Conservation (phyloP, 768 basidiomycete genomes). For the Coprinopsis strossmayeri region DNA sequence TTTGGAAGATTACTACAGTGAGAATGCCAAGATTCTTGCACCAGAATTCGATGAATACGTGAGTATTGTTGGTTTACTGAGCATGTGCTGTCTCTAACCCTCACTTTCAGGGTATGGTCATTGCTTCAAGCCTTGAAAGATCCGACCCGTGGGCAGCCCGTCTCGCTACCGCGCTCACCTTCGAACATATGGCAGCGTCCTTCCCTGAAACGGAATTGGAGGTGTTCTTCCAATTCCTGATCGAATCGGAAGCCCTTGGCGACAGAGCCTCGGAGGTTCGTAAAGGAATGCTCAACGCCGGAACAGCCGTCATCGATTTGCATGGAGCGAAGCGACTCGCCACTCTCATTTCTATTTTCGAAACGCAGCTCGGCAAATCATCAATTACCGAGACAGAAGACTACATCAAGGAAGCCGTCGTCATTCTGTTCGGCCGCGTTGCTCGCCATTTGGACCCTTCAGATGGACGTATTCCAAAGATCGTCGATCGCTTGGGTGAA, state of each 20-base stretch:
- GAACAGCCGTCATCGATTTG: constrained; percentile 71
- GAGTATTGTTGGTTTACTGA: constrained; percentile 18
- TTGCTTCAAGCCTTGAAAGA: constrained; percentile 78
- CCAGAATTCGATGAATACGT: constrained; percentile 95
- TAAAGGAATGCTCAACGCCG: constrained; percentile 82
- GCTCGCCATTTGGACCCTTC: constrained; percentile 79
- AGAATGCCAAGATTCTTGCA: constrained; percentile 84
- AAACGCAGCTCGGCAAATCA: constrained; percentile 57
- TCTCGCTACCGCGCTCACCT: constrained; percentile 62
- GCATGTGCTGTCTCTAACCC: neutral
- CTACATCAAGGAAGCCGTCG: constrained; percentile 88
- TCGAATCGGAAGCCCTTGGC: constrained; percentile 81
- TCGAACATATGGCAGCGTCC: constrained; percentile 59
- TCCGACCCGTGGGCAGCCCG: constrained; percentile 86
- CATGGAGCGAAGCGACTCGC: constrained; percentile 72
- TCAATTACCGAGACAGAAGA: constrained; percentile 70
- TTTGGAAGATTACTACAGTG: constrained; percentile 71
- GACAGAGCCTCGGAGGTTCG: constrained; percentile 80
- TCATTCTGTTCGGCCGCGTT: constrained; percentile 90
- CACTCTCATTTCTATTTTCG: constrained; percentile 75
- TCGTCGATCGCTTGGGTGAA: constrained; percentile 81
- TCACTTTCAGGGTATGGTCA: constrained; percentile 76
- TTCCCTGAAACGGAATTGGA: constrained; percentile 59
- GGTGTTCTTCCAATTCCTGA: constrained; percentile 79
- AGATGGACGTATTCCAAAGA: constrained; percentile 70